Percentiles rank a stretch among this genome's conserved stretches.
Evolutionary conservation across 163 green algal genomes (phyloP).

Genomic region (Chlamydomonas reinhardtii): DNA sequence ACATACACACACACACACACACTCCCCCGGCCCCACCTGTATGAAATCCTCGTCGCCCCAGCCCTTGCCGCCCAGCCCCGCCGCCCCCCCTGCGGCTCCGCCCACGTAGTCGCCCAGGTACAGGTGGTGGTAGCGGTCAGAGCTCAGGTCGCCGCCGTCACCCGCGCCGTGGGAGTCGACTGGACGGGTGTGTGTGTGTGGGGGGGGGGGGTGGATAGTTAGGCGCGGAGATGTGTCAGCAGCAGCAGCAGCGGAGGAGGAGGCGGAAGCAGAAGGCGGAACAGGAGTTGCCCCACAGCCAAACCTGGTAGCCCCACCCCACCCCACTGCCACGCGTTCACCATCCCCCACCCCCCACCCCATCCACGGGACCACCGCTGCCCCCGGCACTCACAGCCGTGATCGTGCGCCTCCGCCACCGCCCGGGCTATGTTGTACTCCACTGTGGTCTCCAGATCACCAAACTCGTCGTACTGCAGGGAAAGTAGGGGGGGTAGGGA

Average conservation of each 20-base stretch:
- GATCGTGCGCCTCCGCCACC: conserved; percentile 11
- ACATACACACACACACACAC: no score
- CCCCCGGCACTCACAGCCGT: background rate
- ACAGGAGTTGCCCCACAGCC: no score
- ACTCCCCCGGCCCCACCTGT: no score
- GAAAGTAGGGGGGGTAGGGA: no score
- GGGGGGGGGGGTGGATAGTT: background rate
- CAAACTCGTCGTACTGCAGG: conserved; percentile 45
- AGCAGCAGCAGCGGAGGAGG: no score
- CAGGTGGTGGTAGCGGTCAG: conserved; percentile 34
- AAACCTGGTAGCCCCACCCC: no score
- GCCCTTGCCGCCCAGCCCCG: background rate
- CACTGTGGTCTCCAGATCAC: conserved; percentile 27
- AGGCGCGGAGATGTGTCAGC: no score
- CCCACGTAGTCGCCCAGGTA: conserved; percentile 40
- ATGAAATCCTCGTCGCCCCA: conserved; percentile 58
- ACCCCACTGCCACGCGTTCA: no score
- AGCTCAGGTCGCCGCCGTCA: conserved; percentile 2
- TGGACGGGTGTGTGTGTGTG: background rate
- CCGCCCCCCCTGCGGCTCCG: no score
- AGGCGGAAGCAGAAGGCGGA: no score
- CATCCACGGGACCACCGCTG: background rate
- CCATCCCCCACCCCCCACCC: background rate
- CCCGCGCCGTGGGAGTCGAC: conserved; percentile 6
- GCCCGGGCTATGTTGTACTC: background rate